Base-by-base conservation (phyloP, 352 stramenopile genomes). In the Phytophthora ramorum region DNA sequence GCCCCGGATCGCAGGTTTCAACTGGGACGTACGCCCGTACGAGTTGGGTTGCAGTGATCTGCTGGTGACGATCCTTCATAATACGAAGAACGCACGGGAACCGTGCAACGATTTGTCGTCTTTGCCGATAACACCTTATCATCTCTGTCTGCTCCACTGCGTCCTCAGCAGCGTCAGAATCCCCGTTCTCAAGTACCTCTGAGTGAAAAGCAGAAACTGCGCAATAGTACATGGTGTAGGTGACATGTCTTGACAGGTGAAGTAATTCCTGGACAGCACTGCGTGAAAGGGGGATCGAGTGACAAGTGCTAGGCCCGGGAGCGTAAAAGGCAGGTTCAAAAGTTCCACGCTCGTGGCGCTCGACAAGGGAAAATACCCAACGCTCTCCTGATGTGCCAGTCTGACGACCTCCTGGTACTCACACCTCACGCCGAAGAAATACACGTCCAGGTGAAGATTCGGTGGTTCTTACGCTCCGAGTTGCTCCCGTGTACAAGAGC, bases 11-110 rank as follows among this genome's bases (percentile, higher is more conserved):
- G 10, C 68, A 62, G 0, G 79, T 69, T 40, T 93, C 83, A 7
- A 83, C 79, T 62, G 92, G 83, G 6, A 91, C 58, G 50, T 90
- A 90, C 26, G 44, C 54, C 0, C 81, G 79, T 10, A 83, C 32
- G 7, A 89, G 66, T 7, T 69, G 49, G 4, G 71, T 69, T 24
- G 75, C 76, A 7, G 74, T 59, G 2, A 93, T 34, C 0, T 22
- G 13, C 13, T 92, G 83, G 12, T 91, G 71, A 3, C 64, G 66
- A n/a, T 71, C 75, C 16, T 67, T 30, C 0, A 69, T 38, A 24
- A 84, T 71, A 14, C 60, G 79, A n/a, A 93, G 53, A 16, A 58
- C 70, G 1, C 70, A 78, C 4, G 78, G 78, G 45, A 93, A 90
- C 1, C 75, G 49, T 3, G 71, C 65, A 5, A 88, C 34, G 12